These are phyloP conservation scores for Solanum gracilifrons DNA, from an alignment of 257 asterid species.

Conservation along the genomic window DNA sequence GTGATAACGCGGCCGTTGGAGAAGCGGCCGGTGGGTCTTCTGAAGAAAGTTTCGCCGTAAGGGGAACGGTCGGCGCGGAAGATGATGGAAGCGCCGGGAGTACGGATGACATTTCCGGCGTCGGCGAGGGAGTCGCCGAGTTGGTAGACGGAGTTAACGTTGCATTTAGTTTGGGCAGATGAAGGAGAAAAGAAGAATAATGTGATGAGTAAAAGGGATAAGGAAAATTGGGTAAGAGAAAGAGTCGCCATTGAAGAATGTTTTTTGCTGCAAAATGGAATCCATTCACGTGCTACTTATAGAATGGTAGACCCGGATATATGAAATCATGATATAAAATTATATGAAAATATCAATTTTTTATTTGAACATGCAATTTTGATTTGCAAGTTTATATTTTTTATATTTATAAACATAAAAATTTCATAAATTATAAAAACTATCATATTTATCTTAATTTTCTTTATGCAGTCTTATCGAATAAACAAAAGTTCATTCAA, in stretches of 20 bases:
- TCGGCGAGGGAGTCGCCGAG: slow-evolving; percentile 4
- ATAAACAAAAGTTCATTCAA: too few relatives aligned
- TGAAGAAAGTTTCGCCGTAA: not conserved
- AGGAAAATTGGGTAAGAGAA: not conserved
- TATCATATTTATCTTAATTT: too few relatives aligned
- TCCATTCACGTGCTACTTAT: not conserved
- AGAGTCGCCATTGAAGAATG: not conserved
- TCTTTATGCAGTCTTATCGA: too few relatives aligned
- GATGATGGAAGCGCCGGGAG: not conserved
- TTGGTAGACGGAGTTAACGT: not conserved
- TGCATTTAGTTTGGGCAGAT: not conserved
- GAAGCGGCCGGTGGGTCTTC: not conserved
- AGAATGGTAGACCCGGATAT: too few relatives aligned
- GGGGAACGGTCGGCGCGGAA: not conserved
- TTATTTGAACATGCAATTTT: rapidly evolving
- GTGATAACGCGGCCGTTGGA: not conserved
- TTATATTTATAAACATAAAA: too few relatives aligned
- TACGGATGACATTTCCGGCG: not conserved
- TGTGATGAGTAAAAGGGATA: not conserved
- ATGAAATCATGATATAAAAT: too few relatives aligned
- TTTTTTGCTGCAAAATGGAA: not conserved
- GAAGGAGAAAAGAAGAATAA: not conserved
- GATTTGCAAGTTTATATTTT: too few relatives aligned
- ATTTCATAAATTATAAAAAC: too few relatives aligned
- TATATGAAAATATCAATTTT: rapidly evolving